These are phyloP conservation scores for Dendrocalamus latiflorus DNA, from an alignment of 202 grass and related monocot species.

Conservation along the genomic window DNA sequence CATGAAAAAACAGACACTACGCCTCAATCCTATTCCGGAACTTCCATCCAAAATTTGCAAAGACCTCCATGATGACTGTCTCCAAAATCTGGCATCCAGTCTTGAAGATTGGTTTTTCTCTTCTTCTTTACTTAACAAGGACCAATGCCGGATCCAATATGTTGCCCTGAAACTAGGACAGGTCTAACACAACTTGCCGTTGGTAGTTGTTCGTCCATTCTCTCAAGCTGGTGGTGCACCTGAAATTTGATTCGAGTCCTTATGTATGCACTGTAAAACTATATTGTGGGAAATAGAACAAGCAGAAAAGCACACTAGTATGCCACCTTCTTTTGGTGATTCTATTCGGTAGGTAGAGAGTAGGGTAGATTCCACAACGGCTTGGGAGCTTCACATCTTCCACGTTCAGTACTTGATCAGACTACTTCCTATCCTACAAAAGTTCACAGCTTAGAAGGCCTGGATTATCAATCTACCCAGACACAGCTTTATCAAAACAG, in stretches of 20 bases:
- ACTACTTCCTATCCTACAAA: conserved; percentile 4
- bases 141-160: too few relatives aligned
- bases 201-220: conserved; percentile 31
- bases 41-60: too few relatives aligned
- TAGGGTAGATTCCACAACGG: conserved; percentile 5
- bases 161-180: too few relatives aligned
- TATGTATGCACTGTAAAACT: conserved; percentile 13
- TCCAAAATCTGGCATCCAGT: too few relatives aligned
- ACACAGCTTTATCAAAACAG: neutral
- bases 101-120: too few relatives aligned
- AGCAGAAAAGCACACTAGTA: neutral
- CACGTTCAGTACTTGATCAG: neutral
- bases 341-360: conserved; percentile 22
- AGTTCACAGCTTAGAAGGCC: conserved; percentile 18
- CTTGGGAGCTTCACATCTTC: conserved; percentile 18
- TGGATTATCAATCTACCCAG: neutral
- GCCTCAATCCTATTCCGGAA: too few relatives aligned
- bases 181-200: conserved; percentile 76
- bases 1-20: too few relatives aligned
- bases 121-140: too few relatives aligned
- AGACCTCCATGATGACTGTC: too few relatives aligned
- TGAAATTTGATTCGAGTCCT: conserved; percentile 10
- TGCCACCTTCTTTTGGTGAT: conserved; percentile 40
- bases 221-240: conserved; percentile 17
- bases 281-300: neutral